Evolutionary conservation across 176 grass and related monocot species (phyloP).

Genomic region (Carex myosuroides): DNA sequence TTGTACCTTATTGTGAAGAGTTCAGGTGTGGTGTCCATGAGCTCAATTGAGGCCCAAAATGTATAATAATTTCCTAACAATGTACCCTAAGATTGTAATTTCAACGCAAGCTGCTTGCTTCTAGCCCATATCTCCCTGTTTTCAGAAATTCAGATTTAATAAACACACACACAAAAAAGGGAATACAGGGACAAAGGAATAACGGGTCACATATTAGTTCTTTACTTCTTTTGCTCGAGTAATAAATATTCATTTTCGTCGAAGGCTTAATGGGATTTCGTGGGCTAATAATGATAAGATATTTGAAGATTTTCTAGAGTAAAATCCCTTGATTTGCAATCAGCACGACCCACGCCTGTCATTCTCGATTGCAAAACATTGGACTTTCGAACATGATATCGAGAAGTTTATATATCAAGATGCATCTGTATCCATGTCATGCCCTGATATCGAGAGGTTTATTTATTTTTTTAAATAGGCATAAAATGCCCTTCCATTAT

Average conservation of each 20-base stretch:
- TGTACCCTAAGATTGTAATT: neutral
- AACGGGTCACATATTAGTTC: neutral
- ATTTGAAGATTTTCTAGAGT: neutral
- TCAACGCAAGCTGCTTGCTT: neutral
- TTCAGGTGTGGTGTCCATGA: neutral
- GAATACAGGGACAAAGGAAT: neutral
- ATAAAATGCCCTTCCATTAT: too few species aligned
- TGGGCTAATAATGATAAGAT: neutral
- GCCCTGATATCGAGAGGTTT: too few species aligned
- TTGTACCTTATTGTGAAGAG: neutral
- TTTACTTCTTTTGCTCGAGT: neutral
- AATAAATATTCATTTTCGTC: neutral
- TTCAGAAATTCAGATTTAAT: neutral
- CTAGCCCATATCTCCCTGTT: neutral
- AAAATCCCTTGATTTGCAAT: neutral
- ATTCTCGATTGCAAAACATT: neutral
- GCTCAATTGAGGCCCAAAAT: neutral
- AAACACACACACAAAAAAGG: neutral
- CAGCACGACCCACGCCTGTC: neutral
- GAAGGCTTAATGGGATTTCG: neutral
- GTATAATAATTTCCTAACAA: neutral
- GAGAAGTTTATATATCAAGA: neutral
- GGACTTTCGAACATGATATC: too few species aligned
- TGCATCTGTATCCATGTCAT: neutral
- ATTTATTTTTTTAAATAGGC: too few species aligned